phyloP scores from a whole-genome alignment of 2,329 filamentous ascomycete species.

The Colletotrichum zoysiae region DNA sequence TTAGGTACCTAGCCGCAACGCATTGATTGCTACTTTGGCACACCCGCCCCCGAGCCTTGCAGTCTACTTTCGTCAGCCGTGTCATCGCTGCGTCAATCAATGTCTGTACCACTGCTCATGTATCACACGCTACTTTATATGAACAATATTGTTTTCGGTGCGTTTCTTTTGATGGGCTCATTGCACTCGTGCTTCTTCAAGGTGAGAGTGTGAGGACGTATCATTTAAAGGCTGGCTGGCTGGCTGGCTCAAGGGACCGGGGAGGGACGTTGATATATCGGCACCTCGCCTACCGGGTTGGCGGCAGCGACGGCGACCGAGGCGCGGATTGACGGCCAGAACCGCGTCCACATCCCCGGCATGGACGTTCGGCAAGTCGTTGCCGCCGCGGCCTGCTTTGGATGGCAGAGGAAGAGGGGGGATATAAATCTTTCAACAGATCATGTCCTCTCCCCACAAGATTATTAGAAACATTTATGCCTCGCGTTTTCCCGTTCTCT shows the following conservation, averaged over 20 bases:
- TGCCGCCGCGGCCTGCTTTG: background rate
- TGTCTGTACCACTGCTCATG: background rate
- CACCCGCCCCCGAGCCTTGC: background rate
- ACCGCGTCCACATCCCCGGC: background rate
- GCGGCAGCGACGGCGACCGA: too few relatives aligned
- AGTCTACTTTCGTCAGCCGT: too few relatives aligned
- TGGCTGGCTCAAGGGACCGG: background rate
- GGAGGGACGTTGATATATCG: too few relatives aligned
- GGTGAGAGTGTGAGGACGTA: background rate
- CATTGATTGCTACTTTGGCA: conserved; percentile 31
- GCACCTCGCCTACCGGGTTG: background rate
- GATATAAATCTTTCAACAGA: too few relatives aligned
- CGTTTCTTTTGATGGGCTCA: background rate
- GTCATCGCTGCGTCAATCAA: background rate
- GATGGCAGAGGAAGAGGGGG: background rate
- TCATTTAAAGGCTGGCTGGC: background rate
- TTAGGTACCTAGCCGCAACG: conserved; percentile 38
- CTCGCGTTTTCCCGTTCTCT: background rate
- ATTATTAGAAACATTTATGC: too few relatives aligned
- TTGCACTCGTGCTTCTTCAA: background rate
- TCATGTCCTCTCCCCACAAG: too few relatives aligned
- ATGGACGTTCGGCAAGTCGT: background rate
- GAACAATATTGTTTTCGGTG: background rate
- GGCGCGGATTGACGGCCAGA: background rate
- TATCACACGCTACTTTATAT: background rate